Base-by-base conservation (phyloP, 2,329 filamentous ascomycete species). In the Didymella keratinophila region DNA sequence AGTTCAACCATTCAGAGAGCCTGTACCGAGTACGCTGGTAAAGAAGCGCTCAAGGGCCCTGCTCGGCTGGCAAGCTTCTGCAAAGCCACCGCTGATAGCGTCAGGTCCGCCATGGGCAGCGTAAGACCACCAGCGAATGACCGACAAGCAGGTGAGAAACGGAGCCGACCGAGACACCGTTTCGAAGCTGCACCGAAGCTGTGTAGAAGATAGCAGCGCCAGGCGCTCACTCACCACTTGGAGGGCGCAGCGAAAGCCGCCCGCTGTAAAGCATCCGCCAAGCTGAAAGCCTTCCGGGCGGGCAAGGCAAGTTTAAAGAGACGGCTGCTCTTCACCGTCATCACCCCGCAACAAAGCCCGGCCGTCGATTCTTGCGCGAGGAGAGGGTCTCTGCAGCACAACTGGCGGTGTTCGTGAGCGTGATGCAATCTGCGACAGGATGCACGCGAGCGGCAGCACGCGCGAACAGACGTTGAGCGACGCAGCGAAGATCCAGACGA, bases 81-180 rank as follows among this genome's bases (percentile, higher is more conserved):
- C 67, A 65, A 58, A 67, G 61, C 70, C 64, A 69, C 61, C 34
- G 60, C 66, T 61, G 69, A 72, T 71, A 69, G 69, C 69, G 67
- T 68, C 66, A 67, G 64, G 68, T 56, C 64, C 65, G 60, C 56
- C 42, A 8, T 27, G 34, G 42, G 27, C 47, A 63, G 53, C 52
- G 46, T 54, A 47, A 46, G 52, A 27, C 14, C 25, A n/a, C 45
- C 44, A 55, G 61, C 70, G 68, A 73, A 71, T 73, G 50, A 60
- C 62, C 52, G 48, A 52, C 43, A 23, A 59, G 58, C 58, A 58
- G 47, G 45, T 49, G 55, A 39, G 23, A 47, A 52, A 61, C 71
- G 73, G 73, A 74, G 70, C 73, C 71, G 73, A 74, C 73, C 74
- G 71, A 69, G 64, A 64, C 65, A 64, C 66, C 62, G 67, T 62